Percentiles rank a stretch among this genome's conserved stretches.
Conservation (phyloP, 306 rosid species). For the Boehmeria nivea region DNA sequence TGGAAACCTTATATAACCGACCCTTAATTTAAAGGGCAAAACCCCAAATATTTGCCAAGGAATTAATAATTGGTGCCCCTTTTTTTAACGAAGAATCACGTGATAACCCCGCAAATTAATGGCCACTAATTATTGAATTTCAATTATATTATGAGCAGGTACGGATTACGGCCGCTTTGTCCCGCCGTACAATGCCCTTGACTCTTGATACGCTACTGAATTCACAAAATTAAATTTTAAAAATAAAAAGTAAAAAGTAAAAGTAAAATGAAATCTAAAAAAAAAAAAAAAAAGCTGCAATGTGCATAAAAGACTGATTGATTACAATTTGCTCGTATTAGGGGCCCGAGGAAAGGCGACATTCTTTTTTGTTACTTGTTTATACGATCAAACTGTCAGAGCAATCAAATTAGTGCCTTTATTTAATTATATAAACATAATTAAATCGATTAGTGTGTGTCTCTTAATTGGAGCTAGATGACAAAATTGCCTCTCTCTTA, state of each 20-base stretch:
- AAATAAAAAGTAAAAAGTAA: no score
- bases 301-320: no score
- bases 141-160: conserved; percentile 9
- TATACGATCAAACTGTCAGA: not conserved
- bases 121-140: conserved; percentile 41
- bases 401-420: not conserved
- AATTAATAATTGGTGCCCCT: no score
- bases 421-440: no score
- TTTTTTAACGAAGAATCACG: conserved; percentile 17
- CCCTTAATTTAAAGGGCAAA: not conserved
- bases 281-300: no score
- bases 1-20: no score
- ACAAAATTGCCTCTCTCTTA: conserved; percentile 1
- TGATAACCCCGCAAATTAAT: conserved; percentile 41
- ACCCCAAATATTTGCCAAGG: not conserved
- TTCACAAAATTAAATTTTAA: not conserved
- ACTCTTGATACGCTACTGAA: not conserved
- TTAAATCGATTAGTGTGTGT: not conserved
- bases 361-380: conserved; percentile 23
- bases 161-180: conserved; percentile 35
- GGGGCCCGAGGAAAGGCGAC: conserved; percentile 74
- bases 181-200: conserved; percentile 39
- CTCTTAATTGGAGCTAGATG: conserved; percentile 3
- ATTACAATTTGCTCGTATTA: conserved; percentile 20
- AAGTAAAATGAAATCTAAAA: no score